Base-by-base conservation (phyloP, 208 protist genomes). In the Acanthamoeba healyi region DNA sequence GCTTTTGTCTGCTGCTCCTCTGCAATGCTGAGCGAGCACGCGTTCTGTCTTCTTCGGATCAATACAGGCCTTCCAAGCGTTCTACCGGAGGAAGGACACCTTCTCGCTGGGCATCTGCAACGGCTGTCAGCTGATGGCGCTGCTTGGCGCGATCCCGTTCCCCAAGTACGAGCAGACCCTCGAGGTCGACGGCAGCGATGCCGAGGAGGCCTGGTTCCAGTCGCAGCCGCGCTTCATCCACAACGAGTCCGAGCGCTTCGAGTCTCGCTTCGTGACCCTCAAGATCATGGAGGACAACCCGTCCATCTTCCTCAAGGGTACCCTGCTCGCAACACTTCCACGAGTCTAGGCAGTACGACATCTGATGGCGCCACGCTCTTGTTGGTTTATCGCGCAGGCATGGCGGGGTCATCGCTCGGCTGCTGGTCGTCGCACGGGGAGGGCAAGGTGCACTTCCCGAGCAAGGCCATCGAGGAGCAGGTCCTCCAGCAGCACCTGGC, bases 71-170 rank as follows among this genome's bases (percentile, higher is more conserved):
- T 97, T 98, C 70, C 74, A 95, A 36, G 49, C 36, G 7, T 98
- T 98, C 82, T 94, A 96, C 82, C 26, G 51, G 3, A 84, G 97
- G 40, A 15, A 29, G 9, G 97, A 98, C 72, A 98, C 96, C 15
- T 98, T 98, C 95, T 88, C 56, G 26, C 38, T 94, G 74, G 92
- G 77, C 49, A 81, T 93, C 24, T 93, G 88, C 61, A 98, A 98
- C 67, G 97, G 97, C 38, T 98, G 97, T 89, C 97, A 98, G 95
- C 94, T 98, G 44, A 96, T 97, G 95, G 96, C 96, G 17, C 44
- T 97, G 9, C 72, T 98, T 0, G 96, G 97, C 34, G 98, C 96
- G 95, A 95, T 98, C 26, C 96, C 96, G 29, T 95, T 58, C 15
- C 82, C 54, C 67, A 84, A 56, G 44, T 36, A 84, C 44, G 38